Conservation (phyloP, 306 rosid genomes). For the Trifolium dubium region DNA sequence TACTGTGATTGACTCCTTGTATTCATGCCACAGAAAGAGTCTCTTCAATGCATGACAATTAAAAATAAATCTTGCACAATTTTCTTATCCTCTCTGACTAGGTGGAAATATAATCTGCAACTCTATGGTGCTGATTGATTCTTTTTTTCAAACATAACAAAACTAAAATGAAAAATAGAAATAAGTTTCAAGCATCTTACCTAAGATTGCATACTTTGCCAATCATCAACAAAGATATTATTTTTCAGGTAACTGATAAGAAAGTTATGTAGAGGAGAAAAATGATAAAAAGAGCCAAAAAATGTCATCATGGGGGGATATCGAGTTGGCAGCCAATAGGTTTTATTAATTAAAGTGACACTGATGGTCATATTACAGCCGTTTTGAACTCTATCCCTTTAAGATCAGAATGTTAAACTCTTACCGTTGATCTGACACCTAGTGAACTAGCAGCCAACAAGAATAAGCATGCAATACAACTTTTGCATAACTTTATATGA, state of each 20-base stretch:
- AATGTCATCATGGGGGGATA: too few species aligned
- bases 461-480: conserved; percentile 16
- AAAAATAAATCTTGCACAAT: neutral
- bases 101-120: conserved; percentile 32
- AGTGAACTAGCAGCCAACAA: too few species aligned
- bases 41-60: conserved; percentile 39
- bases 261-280: too few species aligned
- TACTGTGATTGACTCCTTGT: conserved; percentile 39
- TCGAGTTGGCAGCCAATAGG: too few species aligned
- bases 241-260: neutral
- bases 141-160: conserved; percentile 10
- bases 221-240: conserved; percentile 5
- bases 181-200: conserved; percentile 24
- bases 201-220: conserved; percentile 17
- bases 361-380: too few species aligned
- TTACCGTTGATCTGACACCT: too few species aligned
- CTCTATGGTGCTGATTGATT: neutral
- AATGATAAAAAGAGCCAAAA: too few species aligned
- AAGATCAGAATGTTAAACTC: too few species aligned
- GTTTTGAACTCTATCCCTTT: too few species aligned
- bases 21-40: conserved; percentile 29
- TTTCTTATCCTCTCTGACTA: conserved; percentile 30
- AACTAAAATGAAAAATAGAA: conserved; percentile 2
- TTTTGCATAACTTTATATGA: conserved; percentile 25
- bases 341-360: too few species aligned